Conservation (phyloP, 129 eudicot species). For the Glebionis coronaria region DNA sequence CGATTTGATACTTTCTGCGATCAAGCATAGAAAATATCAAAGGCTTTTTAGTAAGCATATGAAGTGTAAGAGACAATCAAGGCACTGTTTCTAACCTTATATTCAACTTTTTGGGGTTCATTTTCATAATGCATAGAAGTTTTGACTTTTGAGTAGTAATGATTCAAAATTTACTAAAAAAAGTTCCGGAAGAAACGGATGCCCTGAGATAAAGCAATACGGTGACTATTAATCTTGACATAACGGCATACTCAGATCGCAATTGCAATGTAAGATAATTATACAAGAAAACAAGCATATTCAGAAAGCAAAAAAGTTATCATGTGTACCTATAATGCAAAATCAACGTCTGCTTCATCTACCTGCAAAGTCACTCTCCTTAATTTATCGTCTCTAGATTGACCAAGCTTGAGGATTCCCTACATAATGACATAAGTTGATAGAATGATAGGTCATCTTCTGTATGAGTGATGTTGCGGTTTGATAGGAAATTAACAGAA, state of each 20-base stretch:
- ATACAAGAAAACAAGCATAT: not conserved
- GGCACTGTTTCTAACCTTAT: no score
- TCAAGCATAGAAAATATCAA: no score
- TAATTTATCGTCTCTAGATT: constrained; percentile 73
- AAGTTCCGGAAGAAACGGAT: constrained; percentile 73
- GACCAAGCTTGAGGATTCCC: constrained; percentile 84
- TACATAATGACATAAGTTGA: constrained; percentile 26
- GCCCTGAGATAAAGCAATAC: constrained; percentile 40
- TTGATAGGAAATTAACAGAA: not conserved
- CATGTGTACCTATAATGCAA: constrained; percentile 78
- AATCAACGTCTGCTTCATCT: constrained; percentile 76
- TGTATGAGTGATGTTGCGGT: not conserved
- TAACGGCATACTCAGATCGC: not conserved
- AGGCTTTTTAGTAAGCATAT: no score
- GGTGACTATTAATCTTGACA: not conserved
- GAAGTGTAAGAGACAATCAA: no score
- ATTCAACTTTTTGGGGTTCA: no score
- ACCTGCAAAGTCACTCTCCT: constrained; percentile 68
- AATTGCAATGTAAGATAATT: not conserved
- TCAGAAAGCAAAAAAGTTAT: not conserved
- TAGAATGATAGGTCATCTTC: not conserved
- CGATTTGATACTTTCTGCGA: no score
- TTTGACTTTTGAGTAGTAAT: not conserved
- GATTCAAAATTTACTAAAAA: constrained; percentile 39
- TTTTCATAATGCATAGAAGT: no score